Conservation (phyloP, 352 stramenopile genomes). For the Phytophthora pistaciae region DNA sequence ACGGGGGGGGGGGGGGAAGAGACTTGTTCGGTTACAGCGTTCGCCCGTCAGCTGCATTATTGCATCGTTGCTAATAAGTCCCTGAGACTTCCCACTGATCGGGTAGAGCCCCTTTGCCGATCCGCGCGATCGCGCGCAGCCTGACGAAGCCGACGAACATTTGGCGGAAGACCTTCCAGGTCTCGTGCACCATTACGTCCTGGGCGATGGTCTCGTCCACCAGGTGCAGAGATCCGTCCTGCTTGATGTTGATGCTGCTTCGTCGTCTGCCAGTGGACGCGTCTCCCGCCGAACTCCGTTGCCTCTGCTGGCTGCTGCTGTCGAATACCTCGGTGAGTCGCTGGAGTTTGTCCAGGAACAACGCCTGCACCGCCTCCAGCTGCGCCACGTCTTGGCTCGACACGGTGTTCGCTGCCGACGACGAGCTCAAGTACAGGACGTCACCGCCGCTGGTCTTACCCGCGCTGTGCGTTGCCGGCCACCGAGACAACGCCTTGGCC, state of each 20-base stretch:
- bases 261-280: conserved; percentile 4
- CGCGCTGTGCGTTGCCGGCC: conserved; percentile 7
- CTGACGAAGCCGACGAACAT: conserved; percentile 71
- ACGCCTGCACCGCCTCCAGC: conserved; percentile 56
- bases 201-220: conserved; percentile 49
- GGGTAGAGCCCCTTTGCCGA: conserved; percentile 67
- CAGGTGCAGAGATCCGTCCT: conserved; percentile 33
- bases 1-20: too few relatives aligned
- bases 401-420: conserved; percentile 42
- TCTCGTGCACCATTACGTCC: conserved; percentile 63
- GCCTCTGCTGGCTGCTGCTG: neutral
- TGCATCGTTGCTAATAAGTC: neutral
- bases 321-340: conserved; percentile 49
- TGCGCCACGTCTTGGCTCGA: conserved; percentile 80
- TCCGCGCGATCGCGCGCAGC: conserved; percentile 51
- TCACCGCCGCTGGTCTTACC: conserved; percentile 29
- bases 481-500: conserved; percentile 47
- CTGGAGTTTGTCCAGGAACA: conserved; percentile 67
- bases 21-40: too few relatives aligned
- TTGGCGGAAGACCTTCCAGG: conserved; percentile 81
- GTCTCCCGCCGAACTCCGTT: neutral
- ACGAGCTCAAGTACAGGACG: conserved; percentile 68
- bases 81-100: conserved; percentile 53
- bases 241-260: conserved; percentile 35
- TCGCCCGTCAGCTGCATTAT: too few relatives aligned